A percentile compares a stretch with the other conserved stretches of the same genome.
These are phyloP conservation scores for Zymoseptoria passerinii DNA, from an alignment of 2,329 filamentous ascomycete species.

Conservation along the genomic window DNA sequence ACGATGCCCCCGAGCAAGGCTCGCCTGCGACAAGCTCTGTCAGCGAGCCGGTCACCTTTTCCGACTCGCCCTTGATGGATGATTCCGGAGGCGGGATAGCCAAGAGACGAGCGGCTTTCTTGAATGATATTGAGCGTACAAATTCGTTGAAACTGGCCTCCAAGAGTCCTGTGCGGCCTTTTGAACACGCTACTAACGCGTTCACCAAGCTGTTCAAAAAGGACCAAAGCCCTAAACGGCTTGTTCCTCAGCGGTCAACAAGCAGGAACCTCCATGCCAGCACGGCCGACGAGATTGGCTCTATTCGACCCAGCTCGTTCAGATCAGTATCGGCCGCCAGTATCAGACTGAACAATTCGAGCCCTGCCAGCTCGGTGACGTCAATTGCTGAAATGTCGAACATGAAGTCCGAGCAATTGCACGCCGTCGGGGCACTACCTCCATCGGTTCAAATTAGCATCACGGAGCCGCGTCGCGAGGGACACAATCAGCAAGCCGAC, in stretches of 20 bases:
- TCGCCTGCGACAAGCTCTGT: background rate
- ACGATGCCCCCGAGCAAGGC: background rate
- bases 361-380: constrained; percentile 2
- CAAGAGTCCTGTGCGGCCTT: constrained; percentile 30
- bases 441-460: background rate
- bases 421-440: background rate
- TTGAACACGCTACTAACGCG: constrained; percentile 33
- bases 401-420: background rate
- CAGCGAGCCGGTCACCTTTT: background rate
- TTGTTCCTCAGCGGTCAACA: constrained; percentile 7
- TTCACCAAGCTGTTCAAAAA: constrained; percentile 32
- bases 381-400: constrained; percentile 2
- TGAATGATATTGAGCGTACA: constrained; percentile 23
- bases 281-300: background rate
- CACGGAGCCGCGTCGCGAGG: background rate
- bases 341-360: constrained; percentile 1
- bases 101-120: constrained; percentile 25
- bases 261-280: constrained; percentile 2
- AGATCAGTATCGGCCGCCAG: constrained; percentile 8
- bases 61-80: constrained; percentile 2
- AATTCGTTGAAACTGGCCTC: constrained; percentile 24
- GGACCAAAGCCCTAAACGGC: constrained; percentile 17
- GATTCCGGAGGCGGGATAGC: constrained; percentile 10
- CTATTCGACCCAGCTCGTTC: constrained; percentile 4
- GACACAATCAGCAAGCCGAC: background rate